Evolutionary conservation across 225 moss, liverwort and hornwort species (phyloP).

Genomic region (Lunularia cruciata): DNA sequence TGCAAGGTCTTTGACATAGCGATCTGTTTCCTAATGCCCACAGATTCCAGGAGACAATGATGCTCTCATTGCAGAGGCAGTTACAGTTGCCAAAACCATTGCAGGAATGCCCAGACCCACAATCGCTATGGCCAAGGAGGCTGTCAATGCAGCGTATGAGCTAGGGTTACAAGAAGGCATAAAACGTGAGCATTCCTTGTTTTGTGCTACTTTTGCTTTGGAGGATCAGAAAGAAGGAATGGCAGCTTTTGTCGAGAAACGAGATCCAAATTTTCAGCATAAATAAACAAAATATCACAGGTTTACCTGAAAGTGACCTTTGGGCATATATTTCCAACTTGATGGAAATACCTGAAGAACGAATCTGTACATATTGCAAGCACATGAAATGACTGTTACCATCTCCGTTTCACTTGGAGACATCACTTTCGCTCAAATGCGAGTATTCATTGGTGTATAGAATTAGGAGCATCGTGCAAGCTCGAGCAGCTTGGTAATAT

Average conservation of each 20-base stretch:
- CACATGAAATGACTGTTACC: too few species aligned
- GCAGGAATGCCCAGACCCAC: constrained; percentile 71
- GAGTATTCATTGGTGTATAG: too few species aligned
- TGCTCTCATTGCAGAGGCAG: constrained; percentile 69
- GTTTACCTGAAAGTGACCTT: too few species aligned
- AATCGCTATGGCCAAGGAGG: constrained; percentile 77
- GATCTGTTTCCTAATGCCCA: too few species aligned
- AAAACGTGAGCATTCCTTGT: constrained; percentile 79
- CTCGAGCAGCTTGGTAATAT: too few species aligned
- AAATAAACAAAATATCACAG: constrained; percentile 26
- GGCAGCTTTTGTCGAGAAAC: constrained; percentile 82
- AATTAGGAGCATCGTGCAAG: too few species aligned
- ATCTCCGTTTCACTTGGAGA: too few species aligned
- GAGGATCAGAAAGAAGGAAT: constrained; percentile 94
- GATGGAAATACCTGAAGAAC: too few species aligned
- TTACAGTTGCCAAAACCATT: constrained; percentile 71
- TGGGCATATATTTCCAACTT: too few species aligned
- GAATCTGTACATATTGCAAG: too few species aligned
- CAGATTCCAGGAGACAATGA: constrained; percentile 82
- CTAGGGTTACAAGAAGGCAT: constrained; percentile 76
- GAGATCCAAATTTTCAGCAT: constrained; percentile 67
- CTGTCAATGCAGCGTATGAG: constrained; percentile 81
- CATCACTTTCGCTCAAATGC: too few species aligned
- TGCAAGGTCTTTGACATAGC: too few species aligned
- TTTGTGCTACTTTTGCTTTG: constrained; percentile 70